These are phyloP conservation scores for Microdochium bolleyi DNA, from an alignment of 2,329 filamentous ascomycete species.

Conservation along the genomic window DNA sequence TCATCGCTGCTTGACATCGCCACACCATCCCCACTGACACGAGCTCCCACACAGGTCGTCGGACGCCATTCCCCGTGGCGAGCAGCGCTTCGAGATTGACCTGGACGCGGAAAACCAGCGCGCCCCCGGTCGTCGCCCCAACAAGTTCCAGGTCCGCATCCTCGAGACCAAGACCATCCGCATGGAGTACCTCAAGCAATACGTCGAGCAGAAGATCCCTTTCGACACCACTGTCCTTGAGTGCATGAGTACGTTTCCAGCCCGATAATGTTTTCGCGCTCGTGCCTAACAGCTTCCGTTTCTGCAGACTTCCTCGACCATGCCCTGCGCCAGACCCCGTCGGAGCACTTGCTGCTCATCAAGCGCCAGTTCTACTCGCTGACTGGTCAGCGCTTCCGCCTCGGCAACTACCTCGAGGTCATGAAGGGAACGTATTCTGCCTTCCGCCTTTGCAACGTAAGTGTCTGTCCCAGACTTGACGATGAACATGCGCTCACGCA, in stretches of 20 bases:
- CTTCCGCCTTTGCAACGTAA: conserved; percentile 63
- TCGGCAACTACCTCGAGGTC: conserved; percentile 65
- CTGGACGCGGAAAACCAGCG: conserved; percentile 58
- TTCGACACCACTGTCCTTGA: conserved; percentile 66
- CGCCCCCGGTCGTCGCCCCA: conserved; percentile 8
- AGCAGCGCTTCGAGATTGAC: conserved; percentile 56
- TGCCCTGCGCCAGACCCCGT: conserved; percentile 72
- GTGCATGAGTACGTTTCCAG: conserved; percentile 54
- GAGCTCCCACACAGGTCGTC: conserved; percentile 21
- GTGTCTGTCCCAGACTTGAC: conserved; percentile 1
- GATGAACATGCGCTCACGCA: too few relatives aligned
- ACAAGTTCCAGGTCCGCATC: conserved; percentile 55
- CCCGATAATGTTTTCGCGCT: not conserved
- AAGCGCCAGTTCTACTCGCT: conserved; percentile 76
- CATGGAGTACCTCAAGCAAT: conserved; percentile 57
- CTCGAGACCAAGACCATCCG: conserved; percentile 59
- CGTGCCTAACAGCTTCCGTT: not conserved
- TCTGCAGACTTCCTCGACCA: conserved; percentile 74
- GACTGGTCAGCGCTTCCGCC: conserved; percentile 34
- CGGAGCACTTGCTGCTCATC: conserved; percentile 57
- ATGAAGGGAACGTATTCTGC: conserved; percentile 88
- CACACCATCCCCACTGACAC: not conserved
- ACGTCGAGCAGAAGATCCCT: conserved; percentile 50
- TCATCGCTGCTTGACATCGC: conserved; percentile 3
- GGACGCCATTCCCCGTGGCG: conserved; percentile 31